These are phyloP conservation scores for Yamadazyma siamensis DNA, from an alignment of 1,139 yeast species.

Conservation along the genomic window DNA sequence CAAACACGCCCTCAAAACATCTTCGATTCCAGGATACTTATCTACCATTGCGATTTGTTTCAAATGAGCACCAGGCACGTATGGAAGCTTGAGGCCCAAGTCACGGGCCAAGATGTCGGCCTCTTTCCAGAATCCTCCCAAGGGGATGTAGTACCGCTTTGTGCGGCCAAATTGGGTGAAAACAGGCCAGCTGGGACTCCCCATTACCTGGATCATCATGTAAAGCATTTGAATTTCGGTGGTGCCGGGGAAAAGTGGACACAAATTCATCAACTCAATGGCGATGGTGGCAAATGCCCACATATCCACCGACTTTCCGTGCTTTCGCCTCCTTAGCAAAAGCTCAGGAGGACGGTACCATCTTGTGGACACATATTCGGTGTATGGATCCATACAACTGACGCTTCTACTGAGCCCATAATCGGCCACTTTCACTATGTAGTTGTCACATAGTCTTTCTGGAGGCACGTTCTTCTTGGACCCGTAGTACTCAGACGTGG, in stretches of 20 bases:
- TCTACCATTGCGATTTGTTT: conserved; percentile 25
- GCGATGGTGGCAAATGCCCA: conserved; percentile 96
- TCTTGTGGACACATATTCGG: conserved; percentile 87
- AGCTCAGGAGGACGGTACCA: conserved; percentile 98
- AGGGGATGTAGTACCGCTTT: conserved; percentile 29
- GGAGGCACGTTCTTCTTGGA: conserved; percentile 39
- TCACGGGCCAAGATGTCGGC: conserved; percentile 48
- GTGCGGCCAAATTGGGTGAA: conserved; percentile 5
- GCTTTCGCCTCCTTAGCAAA: conserved; percentile 59
- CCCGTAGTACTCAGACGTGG: conserved; percentile 52
- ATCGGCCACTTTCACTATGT: conserved; percentile 81
- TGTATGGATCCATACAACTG: conserved; percentile 52
- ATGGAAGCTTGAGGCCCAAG: conserved; percentile 55
- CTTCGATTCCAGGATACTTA: conserved; percentile 39
- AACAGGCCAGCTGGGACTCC: conserved; percentile 51
- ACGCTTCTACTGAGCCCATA: conserved; percentile 82
- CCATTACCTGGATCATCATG: conserved; percentile 63
- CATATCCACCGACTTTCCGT: conserved; percentile 78
- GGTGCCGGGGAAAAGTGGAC: conserved; percentile 82
- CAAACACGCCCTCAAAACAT: conserved; percentile 55
- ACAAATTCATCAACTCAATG: conserved; percentile 69
- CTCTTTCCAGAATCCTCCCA: conserved; percentile 69
- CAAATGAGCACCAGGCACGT: conserved; percentile 25
- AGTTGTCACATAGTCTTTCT: conserved; percentile 39
- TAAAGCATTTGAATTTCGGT: conserved; percentile 76